Base-by-base conservation (phyloP, 2,329 filamentous ascomycete species). In the Trichoderma semiorbis region DNA sequence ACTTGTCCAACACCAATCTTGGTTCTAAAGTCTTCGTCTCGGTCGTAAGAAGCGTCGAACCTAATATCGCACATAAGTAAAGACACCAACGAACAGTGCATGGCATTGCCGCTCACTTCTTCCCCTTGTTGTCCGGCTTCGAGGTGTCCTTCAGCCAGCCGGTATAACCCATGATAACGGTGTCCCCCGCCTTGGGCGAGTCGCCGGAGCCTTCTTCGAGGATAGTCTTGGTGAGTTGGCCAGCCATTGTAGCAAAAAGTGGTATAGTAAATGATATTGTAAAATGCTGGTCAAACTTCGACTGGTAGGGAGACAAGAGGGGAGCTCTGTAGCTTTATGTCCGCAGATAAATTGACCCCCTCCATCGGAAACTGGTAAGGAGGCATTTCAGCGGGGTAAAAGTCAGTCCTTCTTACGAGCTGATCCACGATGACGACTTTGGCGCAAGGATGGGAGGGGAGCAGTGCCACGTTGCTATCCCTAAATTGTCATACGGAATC, bases 121-220 rank as follows among this genome's bases (percentile, higher is more conserved):
- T 83, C 78, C 95, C 95, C 87, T 92, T 89, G 78, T 88, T 85
- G 72, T 89, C 85, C 21, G 87, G 82, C 80, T 89, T 83, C 74
- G 79, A 83, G 26, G 84, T 78, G 78, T 97, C 91, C 83, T 92
- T 92, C 74, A 98, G 87, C 84, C 86, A 97, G 78, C 96, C 96
- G 55, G 92, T 96, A 87, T 98, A 98, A 84, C 96, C 90, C 79
- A 98, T 97, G 79, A 88, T 89, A 78, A 98, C 93, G 30, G 84
- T 89, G 90, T 75, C 93, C 92, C 18, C 79, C 78, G 93, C 75
- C 82, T 85, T 77, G 89, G 80, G 71, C 86, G 86, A 78, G 87
- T 86, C 32, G 32, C 39, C 39, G 39, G 39, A n/a, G 78, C 95
- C 95, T 74, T 87, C 82, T 43, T 83, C 79, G 77, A 91, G 81